A percentile compares a stretch with the other conserved stretches of the same genome.
Evolutionary conservation across 805 yeast species (phyloP).

Genomic region (Zygosaccharomyces lentus): DNA sequence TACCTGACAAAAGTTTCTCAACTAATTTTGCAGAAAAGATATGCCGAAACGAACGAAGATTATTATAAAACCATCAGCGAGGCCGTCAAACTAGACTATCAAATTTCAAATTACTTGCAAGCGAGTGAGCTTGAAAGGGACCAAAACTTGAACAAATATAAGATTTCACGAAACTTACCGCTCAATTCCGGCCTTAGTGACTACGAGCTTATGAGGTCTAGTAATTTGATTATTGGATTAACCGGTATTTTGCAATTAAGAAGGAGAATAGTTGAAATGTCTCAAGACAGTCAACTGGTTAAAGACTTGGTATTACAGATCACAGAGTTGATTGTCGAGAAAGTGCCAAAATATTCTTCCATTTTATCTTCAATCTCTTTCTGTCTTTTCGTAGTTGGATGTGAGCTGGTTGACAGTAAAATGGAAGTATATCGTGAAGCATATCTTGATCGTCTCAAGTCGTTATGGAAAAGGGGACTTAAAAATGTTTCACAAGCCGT

Average conservation of each 20-base stretch:
- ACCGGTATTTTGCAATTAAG: conserved; percentile 55
- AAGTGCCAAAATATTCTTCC: conserved; percentile 11
- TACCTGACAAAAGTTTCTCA: conserved; percentile 47
- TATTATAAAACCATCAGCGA: conserved; percentile 8
- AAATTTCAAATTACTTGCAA: conserved; percentile 26
- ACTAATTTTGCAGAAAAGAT: conserved; percentile 28
- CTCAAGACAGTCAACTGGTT: conserved; percentile 37
- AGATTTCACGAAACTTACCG: too few relatives aligned
- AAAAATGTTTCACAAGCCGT: conserved; percentile 13
- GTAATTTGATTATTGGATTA: conserved; percentile 49
- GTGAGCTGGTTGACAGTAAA: conserved; percentile 17
- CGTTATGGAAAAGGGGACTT: conserved; percentile 10
- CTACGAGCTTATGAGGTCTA: conserved; percentile 38
- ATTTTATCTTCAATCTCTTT: conserved; percentile 17
- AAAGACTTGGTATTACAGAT: conserved; percentile 36
- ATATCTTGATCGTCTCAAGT: conserved; percentile 12
- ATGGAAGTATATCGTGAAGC: conserved; percentile 11
- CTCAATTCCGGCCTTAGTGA: conserved; percentile 3
- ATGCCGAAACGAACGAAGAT: conserved; percentile 18
- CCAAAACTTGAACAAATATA: conserved; percentile 13
- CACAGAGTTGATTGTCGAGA: background rate
- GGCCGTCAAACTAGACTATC: conserved; percentile 42
- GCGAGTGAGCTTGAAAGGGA: conserved; percentile 28
- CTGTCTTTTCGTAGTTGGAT: conserved; percentile 24
- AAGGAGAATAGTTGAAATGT: conserved; percentile 49